phyloP scores from a whole-genome alignment of 805 yeast species.

The Maudiozyma bulderi region DNA sequence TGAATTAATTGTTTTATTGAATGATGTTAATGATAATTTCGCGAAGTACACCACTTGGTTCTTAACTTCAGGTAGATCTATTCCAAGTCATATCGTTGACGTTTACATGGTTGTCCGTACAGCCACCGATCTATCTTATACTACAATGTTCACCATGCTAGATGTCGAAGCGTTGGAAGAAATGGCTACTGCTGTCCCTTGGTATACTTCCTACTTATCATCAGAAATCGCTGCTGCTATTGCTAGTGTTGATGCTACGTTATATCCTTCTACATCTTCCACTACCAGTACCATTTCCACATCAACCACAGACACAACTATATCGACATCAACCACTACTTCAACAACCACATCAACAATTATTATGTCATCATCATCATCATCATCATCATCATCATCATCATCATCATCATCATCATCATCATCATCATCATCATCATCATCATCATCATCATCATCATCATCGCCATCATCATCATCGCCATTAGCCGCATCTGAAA shows the following conservation, averaged over 20 bases:
- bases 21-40: constrained; percentile 12
- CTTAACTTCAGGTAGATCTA: neutral
- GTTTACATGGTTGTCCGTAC: neutral
- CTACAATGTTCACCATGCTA: neutral
- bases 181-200: constrained; percentile 24
- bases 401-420: too few species aligned
- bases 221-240: constrained; percentile 6
- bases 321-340: neutral
- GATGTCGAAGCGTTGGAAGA: neutral
- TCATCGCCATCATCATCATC: neutral
- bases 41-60: constrained; percentile 5
- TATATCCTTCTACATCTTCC: neutral
- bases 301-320: neutral
- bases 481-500: neutral
- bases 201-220: constrained; percentile 22
- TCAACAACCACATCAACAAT: neutral
- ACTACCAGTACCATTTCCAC: neutral
- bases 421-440: too few species aligned
- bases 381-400: too few species aligned
- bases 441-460: too few species aligned
- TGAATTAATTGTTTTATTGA: constrained; percentile 11
- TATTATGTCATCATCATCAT: too few species aligned
- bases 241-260: neutral
- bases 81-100: neutral
- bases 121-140: neutral